A percentile compares a stretch with the other conserved stretches of the same genome.
Conservation (phyloP, 1,139 yeast genomes). For the Kodamaea suecica region DNA sequence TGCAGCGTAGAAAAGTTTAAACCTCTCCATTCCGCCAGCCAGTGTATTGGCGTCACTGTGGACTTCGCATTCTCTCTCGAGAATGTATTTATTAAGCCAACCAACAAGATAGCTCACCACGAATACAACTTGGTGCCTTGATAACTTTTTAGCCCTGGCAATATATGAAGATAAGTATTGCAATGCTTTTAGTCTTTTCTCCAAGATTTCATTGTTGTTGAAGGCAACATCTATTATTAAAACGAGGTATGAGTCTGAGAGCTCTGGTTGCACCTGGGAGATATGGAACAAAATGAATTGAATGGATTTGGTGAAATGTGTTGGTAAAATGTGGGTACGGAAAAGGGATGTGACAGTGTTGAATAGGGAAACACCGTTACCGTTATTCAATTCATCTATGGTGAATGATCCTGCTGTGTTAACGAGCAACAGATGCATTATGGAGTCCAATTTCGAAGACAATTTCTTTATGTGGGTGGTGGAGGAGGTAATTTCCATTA, state of each 20-base stretch:
- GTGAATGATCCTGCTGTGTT: constrained; percentile 51
- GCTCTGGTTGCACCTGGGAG: constrained; percentile 77
- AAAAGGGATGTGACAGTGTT: constrained; percentile 74
- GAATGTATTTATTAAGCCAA: constrained; percentile 79
- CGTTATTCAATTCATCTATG: constrained; percentile 49
- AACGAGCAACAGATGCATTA: constrained; percentile 54
- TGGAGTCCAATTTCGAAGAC: constrained; percentile 66
- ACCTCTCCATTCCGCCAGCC: constrained; percentile 68
- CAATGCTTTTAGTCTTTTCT: constrained; percentile 80
- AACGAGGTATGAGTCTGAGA: constrained; percentile 82
- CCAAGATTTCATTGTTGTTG: constrained; percentile 60
- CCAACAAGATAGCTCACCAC: constrained; percentile 75
- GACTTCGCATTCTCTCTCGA: constrained; percentile 81
- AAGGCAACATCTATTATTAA: constrained; percentile 81
- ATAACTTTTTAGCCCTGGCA: constrained; percentile 77
- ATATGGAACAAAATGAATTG: constrained; percentile 82
- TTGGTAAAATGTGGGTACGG: constrained; percentile 79
- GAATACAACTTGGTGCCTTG: constrained; percentile 70
- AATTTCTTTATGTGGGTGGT: constrained; percentile 54
- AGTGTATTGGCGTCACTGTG: constrained; percentile 20
- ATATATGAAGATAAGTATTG: constrained; percentile 90
- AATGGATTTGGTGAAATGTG: constrained; percentile 87
- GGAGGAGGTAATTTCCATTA: constrained; percentile 39
- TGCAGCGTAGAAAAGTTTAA: constrained; percentile 86
- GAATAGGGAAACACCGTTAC: constrained; percentile 71